Evolutionary conservation across 805 yeast species (phyloP).

Genomic region (Lipomyces kockii): DNA sequence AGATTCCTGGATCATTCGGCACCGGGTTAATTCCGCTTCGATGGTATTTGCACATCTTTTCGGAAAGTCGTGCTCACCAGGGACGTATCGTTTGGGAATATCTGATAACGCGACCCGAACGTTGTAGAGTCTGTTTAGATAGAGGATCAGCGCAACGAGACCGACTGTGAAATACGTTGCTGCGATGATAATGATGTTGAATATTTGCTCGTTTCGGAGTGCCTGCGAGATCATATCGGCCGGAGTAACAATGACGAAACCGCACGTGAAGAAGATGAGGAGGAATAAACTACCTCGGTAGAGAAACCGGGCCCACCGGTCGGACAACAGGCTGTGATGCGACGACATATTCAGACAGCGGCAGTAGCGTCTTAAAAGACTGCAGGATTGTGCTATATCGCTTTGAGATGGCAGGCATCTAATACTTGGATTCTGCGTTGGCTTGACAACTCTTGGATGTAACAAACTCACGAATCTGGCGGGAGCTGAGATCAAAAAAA

Average conservation of each 20-base stretch:
- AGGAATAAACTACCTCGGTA: conserved; percentile 43
- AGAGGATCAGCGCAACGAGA: conserved; percentile 55
- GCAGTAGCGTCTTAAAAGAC: background rate
- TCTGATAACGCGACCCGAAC: conserved; percentile 66
- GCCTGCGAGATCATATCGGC: conserved; percentile 75
- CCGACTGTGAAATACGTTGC: conserved; percentile 69
- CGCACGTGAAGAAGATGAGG: conserved; percentile 48
- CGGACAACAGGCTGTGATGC: conserved; percentile 7
- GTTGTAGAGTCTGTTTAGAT: conserved; percentile 63
- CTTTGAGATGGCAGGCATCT: background rate
- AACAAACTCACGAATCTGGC: background rate
- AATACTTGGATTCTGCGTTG: background rate
- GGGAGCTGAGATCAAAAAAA: background rate
- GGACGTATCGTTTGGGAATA: conserved; percentile 79
- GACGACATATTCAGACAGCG: background rate
- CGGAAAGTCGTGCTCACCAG: conserved; percentile 65
- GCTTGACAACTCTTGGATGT: background rate
- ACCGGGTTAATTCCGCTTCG: conserved; percentile 49
- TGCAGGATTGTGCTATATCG: background rate
- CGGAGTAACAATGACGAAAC: conserved; percentile 72
- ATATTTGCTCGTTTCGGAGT: conserved; percentile 65
- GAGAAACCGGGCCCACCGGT: conserved; percentile 27
- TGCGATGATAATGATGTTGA: conserved; percentile 80
- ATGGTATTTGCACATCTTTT: conserved; percentile 51
- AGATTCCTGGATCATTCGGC: conserved; percentile 49